These are phyloP conservation scores for Petunia hybrid DNA, from an alignment of 305 asterid species.

Conservation along the genomic window DNA sequence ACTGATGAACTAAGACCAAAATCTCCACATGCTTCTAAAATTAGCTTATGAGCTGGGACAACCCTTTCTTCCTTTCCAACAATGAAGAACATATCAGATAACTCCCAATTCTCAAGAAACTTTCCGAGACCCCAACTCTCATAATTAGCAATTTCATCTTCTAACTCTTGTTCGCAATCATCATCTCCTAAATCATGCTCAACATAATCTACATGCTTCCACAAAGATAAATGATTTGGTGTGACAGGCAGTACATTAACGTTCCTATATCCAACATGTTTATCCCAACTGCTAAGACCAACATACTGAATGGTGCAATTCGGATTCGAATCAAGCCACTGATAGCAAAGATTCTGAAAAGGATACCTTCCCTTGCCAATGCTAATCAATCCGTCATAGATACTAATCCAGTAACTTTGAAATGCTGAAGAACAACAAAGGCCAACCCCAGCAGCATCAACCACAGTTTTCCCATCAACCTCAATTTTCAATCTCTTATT, in stretches of 20 bases:
- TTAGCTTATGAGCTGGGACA: constrained; percentile 87
- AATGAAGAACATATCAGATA: constrained; percentile 74
- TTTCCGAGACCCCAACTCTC: constrained; percentile 85
- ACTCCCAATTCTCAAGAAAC: constrained; percentile 85
- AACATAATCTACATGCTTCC: constrained; percentile 83
- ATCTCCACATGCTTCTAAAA: constrained; percentile 81
- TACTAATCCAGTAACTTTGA: constrained; percentile 95
- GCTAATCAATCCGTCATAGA: constrained; percentile 91
- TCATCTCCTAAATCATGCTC: constrained; percentile 51
- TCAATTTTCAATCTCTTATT: constrained; percentile 81
- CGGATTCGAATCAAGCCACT: constrained; percentile 93
- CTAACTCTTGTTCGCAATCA: constrained; percentile 69
- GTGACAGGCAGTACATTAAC: constrained; percentile 84
- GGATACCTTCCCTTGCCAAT: constrained; percentile 97
- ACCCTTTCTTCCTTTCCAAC: constrained; percentile 78
- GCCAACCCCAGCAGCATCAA: constrained; percentile 82
- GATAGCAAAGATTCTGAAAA: constrained; percentile 91
- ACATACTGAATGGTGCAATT: constrained; percentile 83
- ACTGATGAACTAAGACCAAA: constrained; percentile 54
- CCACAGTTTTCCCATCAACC: constrained; percentile 88
- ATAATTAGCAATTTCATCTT: constrained; percentile 58
- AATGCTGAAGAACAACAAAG: constrained; percentile 84
- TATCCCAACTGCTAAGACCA: constrained; percentile 99
- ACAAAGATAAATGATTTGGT: constrained; percentile 77
- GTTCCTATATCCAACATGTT: constrained; percentile 92